Percentiles rank a stretch among this genome's conserved stretches.
Evolutionary conservation across 768 basidiomycete species (phyloP).

Genomic region (Cantharellus cinnabarinus): DNA sequence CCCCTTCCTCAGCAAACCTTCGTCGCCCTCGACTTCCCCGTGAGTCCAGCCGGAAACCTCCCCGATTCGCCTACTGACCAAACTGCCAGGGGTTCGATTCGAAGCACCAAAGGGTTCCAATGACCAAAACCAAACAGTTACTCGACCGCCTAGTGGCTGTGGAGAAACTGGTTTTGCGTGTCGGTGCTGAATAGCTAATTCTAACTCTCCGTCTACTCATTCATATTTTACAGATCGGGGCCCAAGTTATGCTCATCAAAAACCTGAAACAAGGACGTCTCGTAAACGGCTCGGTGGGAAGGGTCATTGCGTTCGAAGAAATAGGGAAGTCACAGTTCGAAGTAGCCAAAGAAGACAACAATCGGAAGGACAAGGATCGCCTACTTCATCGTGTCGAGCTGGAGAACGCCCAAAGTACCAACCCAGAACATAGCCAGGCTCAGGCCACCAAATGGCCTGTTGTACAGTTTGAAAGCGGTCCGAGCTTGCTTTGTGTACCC

Average conservation of each 20-base stretch:
- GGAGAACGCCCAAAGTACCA: not conserved
- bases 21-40: conserved; percentile 21
- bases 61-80: too few species aligned
- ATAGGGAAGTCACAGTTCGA: conserved; percentile 24
- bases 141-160: conserved; percentile 13
- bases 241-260: conserved; percentile 67
- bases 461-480: conserved; percentile 34
- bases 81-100: conserved; percentile 23
- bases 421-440: not conserved
- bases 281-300: conserved; percentile 52
- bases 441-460: conserved; percentile 29
- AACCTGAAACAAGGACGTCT: conserved; percentile 47
- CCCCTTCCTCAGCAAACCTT: conserved; percentile 18
- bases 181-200: conserved; percentile 20
- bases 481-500: conserved; percentile 28
- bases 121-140: conserved; percentile 21
- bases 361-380: conserved; percentile 9
- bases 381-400: not conserved
- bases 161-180: conserved; percentile 15
- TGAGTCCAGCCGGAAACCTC: not conserved
- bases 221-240: conserved; percentile 46
- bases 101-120: conserved; percentile 19
- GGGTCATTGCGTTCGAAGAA: conserved; percentile 28
- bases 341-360: conserved; percentile 20
- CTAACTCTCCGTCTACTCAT: conserved; percentile 33